Evolutionary conservation across 2,329 filamentous ascomycete species (phyloP), one percentile per base, ranked within the genome.

Genomic region (Rutstroemia sp.): DNA sequence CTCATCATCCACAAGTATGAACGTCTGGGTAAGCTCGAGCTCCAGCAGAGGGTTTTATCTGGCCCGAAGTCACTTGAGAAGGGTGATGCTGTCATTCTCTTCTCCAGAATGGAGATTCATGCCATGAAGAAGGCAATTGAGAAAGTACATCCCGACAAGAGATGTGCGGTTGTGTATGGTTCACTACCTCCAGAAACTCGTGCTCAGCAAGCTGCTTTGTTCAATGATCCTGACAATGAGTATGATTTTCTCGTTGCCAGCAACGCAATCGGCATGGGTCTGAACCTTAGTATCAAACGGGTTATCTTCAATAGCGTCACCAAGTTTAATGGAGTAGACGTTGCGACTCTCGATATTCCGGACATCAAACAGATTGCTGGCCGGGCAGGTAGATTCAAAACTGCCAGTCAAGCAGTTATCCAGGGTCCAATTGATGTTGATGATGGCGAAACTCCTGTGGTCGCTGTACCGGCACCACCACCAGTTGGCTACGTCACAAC

Each of bases 301-400:
- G 81, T 99, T 59, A 82, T 99, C 54, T 94, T 99, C 62, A 89
- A 96, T 66, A 78, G 86, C 0, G 79, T 85, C 2, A 74, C 77
- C 58, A 99, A 96, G 70, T 86, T 79, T 62, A 80, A 91, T 60
- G 87, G 87, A 1, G 72, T 75, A 5, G 76, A 79, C 30, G 75
- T 82, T 16, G 25, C 40, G 19, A 72, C 76, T 4, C 76, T 99
- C 23, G 75, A 78, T 0, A 77, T 87, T 3, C 86, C 91, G 0
- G 89, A 96, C 63, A 78, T 96, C 65, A 96, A 96, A 71, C 94
- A 99, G 69, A 99, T 99, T 66, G 94, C 85, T 50, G 94, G 94
- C 17, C 84, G 94, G 62, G 94, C 94, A 12, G 94, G 94, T 27
- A 86, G 94, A 47, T 99, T 86, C 71, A 84, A 86, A 56, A 86